Conservation (phyloP, 2,329 filamentous ascomycete genomes). For the Aureobasidium pullulans region DNA sequence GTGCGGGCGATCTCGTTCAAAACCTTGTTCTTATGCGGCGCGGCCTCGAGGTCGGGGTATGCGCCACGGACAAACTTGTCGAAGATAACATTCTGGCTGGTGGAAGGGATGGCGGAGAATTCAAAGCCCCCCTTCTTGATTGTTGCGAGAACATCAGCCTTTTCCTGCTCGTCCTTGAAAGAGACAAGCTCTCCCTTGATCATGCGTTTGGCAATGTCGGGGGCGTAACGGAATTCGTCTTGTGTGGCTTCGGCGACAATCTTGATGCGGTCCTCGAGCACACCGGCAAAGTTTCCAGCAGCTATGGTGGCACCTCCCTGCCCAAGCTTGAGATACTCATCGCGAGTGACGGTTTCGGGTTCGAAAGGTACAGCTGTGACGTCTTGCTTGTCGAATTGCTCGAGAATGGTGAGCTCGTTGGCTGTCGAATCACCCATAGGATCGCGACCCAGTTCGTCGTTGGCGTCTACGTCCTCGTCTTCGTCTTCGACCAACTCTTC, state of each 20-base stretch:
- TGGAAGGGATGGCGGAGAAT: slow-evolving; percentile 15
- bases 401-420: slow-evolving; percentile 16
- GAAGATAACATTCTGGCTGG: slow-evolving; percentile 16
- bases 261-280: slow-evolving; percentile 23
- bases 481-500: background rate
- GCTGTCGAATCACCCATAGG: slow-evolving; percentile 13
- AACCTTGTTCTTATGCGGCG: slow-evolving; percentile 18
- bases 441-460: slow-evolving; percentile 12
- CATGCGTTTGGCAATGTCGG: slow-evolving; percentile 19
- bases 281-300: slow-evolving; percentile 20
- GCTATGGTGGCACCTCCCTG: slow-evolving; percentile 22
- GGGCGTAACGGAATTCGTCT: slow-evolving; percentile 16
- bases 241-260: slow-evolving; percentile 18
- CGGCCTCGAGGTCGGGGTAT: slow-evolving; percentile 19
- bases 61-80: slow-evolving; percentile 22
- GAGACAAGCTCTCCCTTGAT: slow-evolving; percentile 17
- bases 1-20: slow-evolving; percentile 20
- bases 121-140: slow-evolving; percentile 12
- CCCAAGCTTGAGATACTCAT: slow-evolving; percentile 18
- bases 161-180: slow-evolving; percentile 18
- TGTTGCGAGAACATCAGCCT: slow-evolving; percentile 15
- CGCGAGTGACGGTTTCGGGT: slow-evolving; percentile 9
- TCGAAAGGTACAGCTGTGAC: slow-evolving; percentile 15
- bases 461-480: background rate
- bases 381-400: slow-evolving; percentile 18